A percentile compares a stretch with the other conserved stretches of the same genome.
These are phyloP conservation scores for Phyllosticta citrichinensis DNA, from an alignment of 2,329 filamentous ascomycete species.

Conservation along the genomic window DNA sequence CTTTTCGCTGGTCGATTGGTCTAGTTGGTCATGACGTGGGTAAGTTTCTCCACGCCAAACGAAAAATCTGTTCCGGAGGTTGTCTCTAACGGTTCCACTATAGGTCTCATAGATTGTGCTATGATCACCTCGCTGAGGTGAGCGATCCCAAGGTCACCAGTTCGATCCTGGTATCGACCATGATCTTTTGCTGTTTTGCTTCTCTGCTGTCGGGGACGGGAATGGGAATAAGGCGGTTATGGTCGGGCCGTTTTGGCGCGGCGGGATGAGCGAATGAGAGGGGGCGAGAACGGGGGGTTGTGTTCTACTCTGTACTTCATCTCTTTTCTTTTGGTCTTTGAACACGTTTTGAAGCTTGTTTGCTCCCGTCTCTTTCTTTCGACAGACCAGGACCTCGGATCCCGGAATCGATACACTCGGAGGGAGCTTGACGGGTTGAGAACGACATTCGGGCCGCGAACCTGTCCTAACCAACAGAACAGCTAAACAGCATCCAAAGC, in stretches of 20 bases:
- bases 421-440: too few species aligned
- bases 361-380: too few species aligned
- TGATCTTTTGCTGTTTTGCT: constrained; percentile 6
- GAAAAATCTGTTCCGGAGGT: neutral
- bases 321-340: too few species aligned
- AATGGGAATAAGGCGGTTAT: neutral
- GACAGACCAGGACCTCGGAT: too few species aligned
- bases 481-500: too few species aligned
- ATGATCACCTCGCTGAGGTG: constrained; percentile 9
- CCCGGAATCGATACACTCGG: too few species aligned
- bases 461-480: too few species aligned
- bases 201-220: neutral
- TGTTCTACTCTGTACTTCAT: too few species aligned
- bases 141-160: constrained; percentile 15
- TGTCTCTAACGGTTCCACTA: neutral
- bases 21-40: constrained; percentile 15
- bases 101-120: constrained; percentile 13
- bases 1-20: constrained; percentile 11
- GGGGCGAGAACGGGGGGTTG: too few species aligned
- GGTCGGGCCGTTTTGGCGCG: neutral
- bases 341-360: too few species aligned
- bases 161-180: constrained; percentile 15
- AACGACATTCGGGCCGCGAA: too few species aligned
- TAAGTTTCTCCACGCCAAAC: neutral
- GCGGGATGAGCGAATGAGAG: neutral